These are phyloP conservation scores for Peronospora belbahrii DNA, from an alignment of 352 stramenopile species.

Conservation along the genomic window DNA sequence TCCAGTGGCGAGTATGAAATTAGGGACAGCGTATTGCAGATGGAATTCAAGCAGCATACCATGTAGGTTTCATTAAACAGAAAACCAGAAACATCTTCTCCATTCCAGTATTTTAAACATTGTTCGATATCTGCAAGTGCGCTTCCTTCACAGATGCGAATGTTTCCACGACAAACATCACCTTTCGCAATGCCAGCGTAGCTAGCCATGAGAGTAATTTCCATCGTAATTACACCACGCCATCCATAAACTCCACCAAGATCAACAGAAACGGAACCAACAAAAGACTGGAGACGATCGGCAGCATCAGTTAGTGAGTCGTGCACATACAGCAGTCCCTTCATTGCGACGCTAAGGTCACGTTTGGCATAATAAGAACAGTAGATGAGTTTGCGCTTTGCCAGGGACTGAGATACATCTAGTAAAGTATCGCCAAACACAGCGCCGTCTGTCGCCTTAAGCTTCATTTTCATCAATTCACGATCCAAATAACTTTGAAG, in stretches of 20 bases:
- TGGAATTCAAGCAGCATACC: conserved; percentile 37
- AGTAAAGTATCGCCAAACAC: conserved; percentile 7
- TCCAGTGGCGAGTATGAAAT: conserved; percentile 44
- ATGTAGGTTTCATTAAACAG: conserved; percentile 32
- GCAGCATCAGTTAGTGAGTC: conserved; percentile 18
- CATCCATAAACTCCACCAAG: conserved; percentile 49
- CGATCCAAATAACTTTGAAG: conserved; percentile 24
- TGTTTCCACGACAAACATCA: neutral
- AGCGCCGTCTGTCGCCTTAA: neutral
- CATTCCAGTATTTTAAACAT: conserved; percentile 32
- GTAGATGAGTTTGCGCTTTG: conserved; percentile 30
- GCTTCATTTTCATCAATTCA: conserved; percentile 16
- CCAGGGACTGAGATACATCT: conserved; percentile 22
- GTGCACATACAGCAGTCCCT: conserved; percentile 21
- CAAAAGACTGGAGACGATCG: conserved; percentile 9
- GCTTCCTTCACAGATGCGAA: conserved; percentile 25
- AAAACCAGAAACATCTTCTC: conserved; percentile 2
- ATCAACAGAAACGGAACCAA: conserved; percentile 15
- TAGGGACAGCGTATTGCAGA: conserved; percentile 47
- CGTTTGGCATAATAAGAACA: conserved; percentile 25
- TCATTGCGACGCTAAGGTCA: conserved; percentile 12
- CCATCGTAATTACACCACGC: conserved; percentile 50
- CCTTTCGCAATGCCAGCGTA: conserved; percentile 17
- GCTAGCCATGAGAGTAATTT: conserved; percentile 35
- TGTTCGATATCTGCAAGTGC: conserved; percentile 41